Evolutionary conservation across 495 filamentous ascomycete species (phyloP), one percentile per base, ranked within the genome.

Genomic region (Daldinia childiae): DNA sequence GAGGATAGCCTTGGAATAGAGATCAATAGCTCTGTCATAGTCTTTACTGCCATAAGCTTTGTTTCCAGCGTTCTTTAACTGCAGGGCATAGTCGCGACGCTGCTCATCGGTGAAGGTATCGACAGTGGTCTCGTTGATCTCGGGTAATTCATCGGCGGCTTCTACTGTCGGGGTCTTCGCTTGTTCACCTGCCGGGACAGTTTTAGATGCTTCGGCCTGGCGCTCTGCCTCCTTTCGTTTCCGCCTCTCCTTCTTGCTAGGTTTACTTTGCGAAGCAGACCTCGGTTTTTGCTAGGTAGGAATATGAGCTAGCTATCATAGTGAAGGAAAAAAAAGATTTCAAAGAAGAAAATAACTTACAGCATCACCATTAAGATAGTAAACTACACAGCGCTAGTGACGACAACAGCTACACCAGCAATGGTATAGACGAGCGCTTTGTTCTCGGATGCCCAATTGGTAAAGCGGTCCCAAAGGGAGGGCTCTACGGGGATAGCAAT

Each of bases 351-450:
- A 27, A 77, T 78, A 27, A 77, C 79, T 66, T 75, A 84, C 83
- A 48, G 83, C 78, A 59, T 83, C 80, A 55, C 78, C 77, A 65
- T 81, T 86, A 57, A 97, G 83, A 78, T 97, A 97, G 83, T 98
- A 98, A 74, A 95, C 90, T 19, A 91, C 92, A 72, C 95, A 27
- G 93, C 96, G 67, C 90, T 90, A 29, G 92, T 94, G 64, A 94
- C 92, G 29, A 98, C 93, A 32, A 98, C 89, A 50, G 94, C 93
- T 29, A 97, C 91, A 79, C 95, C 95, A 63, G 93, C 93, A 82
- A 98, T 92, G 69, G 96, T 97, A 80, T 97, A 99, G 41, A 97
- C 95, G 52, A 94, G 84, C 43, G 91, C 92, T 82, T 97, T 99
- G 79, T 99, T 91, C 75, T 98, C 95, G 0, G 94, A 93, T 26